A percentile compares a stretch with the other conserved stretches of the same genome.
Conservation (phyloP, 106 monocot genomes). For the Phalaenopsis aphrodite region DNA sequence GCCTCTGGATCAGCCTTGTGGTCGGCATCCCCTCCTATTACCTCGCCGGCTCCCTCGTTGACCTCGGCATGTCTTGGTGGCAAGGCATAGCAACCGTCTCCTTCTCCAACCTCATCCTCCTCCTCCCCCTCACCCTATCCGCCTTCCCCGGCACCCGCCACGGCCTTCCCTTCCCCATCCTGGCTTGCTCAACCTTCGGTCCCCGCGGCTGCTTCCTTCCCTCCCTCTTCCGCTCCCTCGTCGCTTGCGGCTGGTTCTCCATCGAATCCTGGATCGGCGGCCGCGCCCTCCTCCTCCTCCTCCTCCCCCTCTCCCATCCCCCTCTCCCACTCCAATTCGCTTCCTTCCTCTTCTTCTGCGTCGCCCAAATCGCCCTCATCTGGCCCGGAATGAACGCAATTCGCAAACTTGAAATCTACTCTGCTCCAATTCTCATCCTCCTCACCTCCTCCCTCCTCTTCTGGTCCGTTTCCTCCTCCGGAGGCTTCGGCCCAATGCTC, state of each 20-base stretch:
- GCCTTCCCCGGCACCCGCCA: constrained; percentile 47
- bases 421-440: constrained; percentile 60
- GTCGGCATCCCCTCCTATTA: constrained; percentile 78
- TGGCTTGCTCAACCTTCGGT: constrained; percentile 83
- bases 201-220: constrained; percentile 66
- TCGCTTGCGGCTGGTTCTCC: constrained; percentile 93
- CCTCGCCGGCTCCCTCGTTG: constrained; percentile 65
- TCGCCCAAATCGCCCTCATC: constrained; percentile 45
- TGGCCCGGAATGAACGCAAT: constrained; percentile 59
- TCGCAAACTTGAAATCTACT: constrained; percentile 71
- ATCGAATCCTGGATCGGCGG: constrained; percentile 97
- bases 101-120: constrained; percentile 39
- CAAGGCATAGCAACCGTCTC: constrained; percentile 55
- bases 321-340: constrained; percentile 37
- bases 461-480: constrained; percentile 70
- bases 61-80: constrained; percentile 72
- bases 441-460: constrained; percentile 51
- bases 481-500: constrained; percentile 77
- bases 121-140: constrained; percentile 56
- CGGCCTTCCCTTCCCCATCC: constrained; percentile 86
- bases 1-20: constrained; percentile 70
- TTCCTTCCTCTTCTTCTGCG: constrained; percentile 77
- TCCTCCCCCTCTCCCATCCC: constrained; percentile 40
- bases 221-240: constrained; percentile 68
- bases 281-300: constrained; percentile 57